Base-by-base conservation (phyloP, 148 eudicot species). In the Vaccinium vitisidaea region DNA sequence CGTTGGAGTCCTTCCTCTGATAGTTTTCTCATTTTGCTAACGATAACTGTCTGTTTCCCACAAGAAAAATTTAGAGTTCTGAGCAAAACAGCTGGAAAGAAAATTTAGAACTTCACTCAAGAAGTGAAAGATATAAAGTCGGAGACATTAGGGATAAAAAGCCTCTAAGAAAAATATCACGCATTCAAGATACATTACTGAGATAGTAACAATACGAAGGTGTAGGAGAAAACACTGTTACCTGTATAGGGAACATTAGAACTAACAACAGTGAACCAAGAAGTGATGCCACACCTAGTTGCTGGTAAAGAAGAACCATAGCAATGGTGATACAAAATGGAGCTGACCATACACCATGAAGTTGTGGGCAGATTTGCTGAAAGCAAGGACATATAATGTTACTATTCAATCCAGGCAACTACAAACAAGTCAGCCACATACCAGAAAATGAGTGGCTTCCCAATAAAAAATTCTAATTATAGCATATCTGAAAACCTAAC, bases 311-410 rank as follows among this genome's bases (percentile, higher is more conserved):
- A 79, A 92, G 91, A 80, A 87, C 79, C 94, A 91, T 83, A 59
- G 93, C 90, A 80, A 91, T 84, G 52, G 81, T 83, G 27, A 92
- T 92, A 8, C 94, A 91, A 82, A 92, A 92, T 30, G 94, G 94
- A 80, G 89, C 85, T 27, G 94, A 92, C 94, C 94, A 92, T 84
- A 92, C 83, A 27, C 88, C 91, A 86, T 92, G 94, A 81, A 92
- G 93, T 86, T 88, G 94, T 88, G 91, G 93, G 88, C 92, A 91
- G 85, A 89, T 84, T 92, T 91, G 93, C 94, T 92, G 87, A 54
- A 61, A 59, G 30, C 39, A 73, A 80, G 23, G 81, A 69, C 54
- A 52, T 13, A 76, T 32, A 14, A 87, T 58, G 49, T 43, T 6
- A 79, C 73, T 65, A 75, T 54, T 65, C 55, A 81, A 63, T 63